Evolutionary conservation across 495 filamentous ascomycete species (phyloP).

Genomic region (Podospora australis): DNA sequence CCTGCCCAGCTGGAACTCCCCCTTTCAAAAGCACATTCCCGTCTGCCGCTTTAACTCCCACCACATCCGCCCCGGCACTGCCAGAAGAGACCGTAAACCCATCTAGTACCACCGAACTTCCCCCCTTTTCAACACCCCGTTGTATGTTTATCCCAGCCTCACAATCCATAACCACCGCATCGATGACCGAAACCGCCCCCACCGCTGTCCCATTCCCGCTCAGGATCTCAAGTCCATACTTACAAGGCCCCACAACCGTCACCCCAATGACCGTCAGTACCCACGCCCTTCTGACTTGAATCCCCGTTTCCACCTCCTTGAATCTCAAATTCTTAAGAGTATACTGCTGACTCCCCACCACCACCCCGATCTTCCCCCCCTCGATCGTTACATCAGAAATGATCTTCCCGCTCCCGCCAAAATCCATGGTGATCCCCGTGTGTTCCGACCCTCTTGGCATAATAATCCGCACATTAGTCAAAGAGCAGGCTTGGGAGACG

Average conservation of each 20-base stretch:
- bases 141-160: conserved; percentile 36
- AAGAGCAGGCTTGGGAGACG: conserved; percentile 54
- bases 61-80: not conserved
- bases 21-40: conserved; percentile 13
- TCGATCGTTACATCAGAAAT: conserved; percentile 44
- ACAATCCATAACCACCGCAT: conserved; percentile 44
- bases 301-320: conserved; percentile 24
- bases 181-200: conserved; percentile 45
- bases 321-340: conserved; percentile 45
- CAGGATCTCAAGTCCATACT: conserved; percentile 52
- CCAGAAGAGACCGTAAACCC: conserved; percentile 35
- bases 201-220: conserved; percentile 29
- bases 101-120: conserved; percentile 52
- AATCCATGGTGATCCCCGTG: conserved; percentile 34
- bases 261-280: conserved; percentile 27
- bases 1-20: conserved; percentile 14
- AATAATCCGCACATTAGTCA: conserved; percentile 57
- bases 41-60: conserved; percentile 17
- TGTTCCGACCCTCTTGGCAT: conserved; percentile 45
- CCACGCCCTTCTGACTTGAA: conserved; percentile 15
- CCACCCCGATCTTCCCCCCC: conserved; percentile 45
- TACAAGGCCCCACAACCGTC: conserved; percentile 45
- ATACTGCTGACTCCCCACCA: conserved; percentile 46
- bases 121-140: conserved; percentile 17
- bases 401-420: conserved; percentile 36